Percentiles rank a stretch among this genome's conserved stretches.
Conservation (phyloP, 2,329 filamentous ascomycete species). For the Fusarium duplospermum region DNA sequence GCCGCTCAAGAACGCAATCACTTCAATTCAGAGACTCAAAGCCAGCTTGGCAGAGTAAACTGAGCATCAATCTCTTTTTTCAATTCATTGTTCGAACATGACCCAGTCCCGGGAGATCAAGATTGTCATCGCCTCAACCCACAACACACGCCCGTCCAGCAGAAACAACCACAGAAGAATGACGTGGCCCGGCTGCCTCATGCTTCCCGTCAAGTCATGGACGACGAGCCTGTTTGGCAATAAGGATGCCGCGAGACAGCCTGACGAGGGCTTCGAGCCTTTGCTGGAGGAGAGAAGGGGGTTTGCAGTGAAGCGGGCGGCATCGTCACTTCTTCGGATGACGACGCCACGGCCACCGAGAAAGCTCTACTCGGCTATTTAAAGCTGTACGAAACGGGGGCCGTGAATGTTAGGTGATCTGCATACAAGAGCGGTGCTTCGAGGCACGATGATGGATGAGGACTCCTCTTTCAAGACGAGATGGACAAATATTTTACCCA, state of each 20-base stretch:
- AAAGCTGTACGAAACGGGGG: background rate
- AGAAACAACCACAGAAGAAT: background rate
- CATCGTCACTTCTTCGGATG: slow-evolving; percentile 55
- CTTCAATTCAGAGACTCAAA: background rate
- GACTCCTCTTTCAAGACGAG: background rate
- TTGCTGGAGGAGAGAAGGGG: slow-evolving; percentile 27
- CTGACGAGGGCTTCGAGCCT: slow-evolving; percentile 38
- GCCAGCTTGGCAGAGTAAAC: slow-evolving; percentile 14
- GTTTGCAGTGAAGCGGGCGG: slow-evolving; percentile 55
- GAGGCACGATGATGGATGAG: background rate
- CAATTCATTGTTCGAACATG: slow-evolving; percentile 11
- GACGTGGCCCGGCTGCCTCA: slow-evolving; percentile 23
- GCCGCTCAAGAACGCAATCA: background rate
- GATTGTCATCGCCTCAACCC: slow-evolving; percentile 24
- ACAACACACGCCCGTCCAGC: background rate
- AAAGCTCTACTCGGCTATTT: slow-evolving; percentile 47
- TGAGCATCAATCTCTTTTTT: background rate
- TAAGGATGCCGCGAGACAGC: background rate
- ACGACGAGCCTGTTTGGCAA: slow-evolving; percentile 4
- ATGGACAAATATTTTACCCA: background rate
- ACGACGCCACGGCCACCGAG: slow-evolving; percentile 55
- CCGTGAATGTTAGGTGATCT: background rate
- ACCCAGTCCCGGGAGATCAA: slow-evolving; percentile 26
- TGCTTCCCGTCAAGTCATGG: slow-evolving; percentile 29
- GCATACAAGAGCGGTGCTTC: background rate